A percentile compares a stretch with the other conserved stretches of the same genome.
Evolutionary conservation across 306 rosid genomes (phyloP).

Genomic region (Mimosa bimucronata): DNA sequence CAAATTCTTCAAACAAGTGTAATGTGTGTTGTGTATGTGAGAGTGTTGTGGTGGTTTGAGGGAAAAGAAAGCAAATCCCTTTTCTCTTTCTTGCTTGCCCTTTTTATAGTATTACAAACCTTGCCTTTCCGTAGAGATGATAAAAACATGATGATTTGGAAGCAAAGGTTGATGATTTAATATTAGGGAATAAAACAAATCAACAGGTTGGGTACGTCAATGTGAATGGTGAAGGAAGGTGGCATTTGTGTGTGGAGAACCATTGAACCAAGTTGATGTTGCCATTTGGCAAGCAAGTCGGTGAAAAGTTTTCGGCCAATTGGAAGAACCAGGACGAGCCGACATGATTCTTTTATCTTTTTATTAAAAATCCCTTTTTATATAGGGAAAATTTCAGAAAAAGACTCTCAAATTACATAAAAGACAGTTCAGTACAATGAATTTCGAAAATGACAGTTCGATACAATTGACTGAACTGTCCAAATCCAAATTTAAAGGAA

Average conservation of each 20-base stretch:
- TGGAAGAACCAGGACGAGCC: slow-evolving; percentile 24
- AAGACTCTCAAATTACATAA: no score
- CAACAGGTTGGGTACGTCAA: background rate
- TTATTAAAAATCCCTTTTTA: no score
- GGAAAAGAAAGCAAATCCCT: background rate
- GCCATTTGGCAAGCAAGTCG: slow-evolving; percentile 17
- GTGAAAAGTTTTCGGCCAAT: background rate
- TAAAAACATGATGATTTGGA: background rate
- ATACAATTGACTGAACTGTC: no score
- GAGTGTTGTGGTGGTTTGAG: background rate
- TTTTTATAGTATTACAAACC: background rate
- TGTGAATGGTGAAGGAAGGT: slow-evolving; percentile 33
- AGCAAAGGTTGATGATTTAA: background rate
- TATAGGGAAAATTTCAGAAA: no score
- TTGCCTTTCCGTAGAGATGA: background rate
- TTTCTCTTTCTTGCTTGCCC: background rate
- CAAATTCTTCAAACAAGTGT: background rate
- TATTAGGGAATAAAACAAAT: slow-evolving; percentile 9
- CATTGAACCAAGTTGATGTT: slow-evolving; percentile 12
- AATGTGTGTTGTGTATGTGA: background rate
- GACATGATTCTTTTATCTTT: slow-evolving; percentile 17
- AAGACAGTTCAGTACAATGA: no score
- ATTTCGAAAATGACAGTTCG: no score
- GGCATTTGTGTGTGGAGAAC: background rate
- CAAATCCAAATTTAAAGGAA: no score